Conservation (phyloP, 495 filamentous ascomycete species). For the Hypoxylon lenormandii region DNA sequence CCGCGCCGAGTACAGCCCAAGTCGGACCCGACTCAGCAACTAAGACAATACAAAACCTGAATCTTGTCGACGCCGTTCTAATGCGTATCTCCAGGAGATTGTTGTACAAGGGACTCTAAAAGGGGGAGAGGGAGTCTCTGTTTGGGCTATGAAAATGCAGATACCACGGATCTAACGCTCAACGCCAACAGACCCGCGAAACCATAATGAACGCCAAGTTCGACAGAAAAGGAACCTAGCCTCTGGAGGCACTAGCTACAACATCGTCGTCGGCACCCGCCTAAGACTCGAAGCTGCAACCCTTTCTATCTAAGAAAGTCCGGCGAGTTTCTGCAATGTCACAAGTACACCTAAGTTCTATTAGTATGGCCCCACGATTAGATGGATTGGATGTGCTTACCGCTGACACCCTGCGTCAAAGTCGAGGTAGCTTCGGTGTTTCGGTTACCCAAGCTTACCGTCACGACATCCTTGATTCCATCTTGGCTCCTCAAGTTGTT, state of each 20-base stretch:
- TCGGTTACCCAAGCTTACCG: slow-evolving; percentile 82
- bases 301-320: slow-evolving; percentile 46
- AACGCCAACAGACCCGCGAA: slow-evolving; percentile 11
- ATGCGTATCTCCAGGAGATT: slow-evolving; percentile 30
- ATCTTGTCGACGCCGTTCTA: slow-evolving; percentile 36
- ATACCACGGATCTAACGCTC: slow-evolving; percentile 28
- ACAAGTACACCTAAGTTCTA: slow-evolving; percentile 57
- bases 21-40: background rate
- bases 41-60: slow-evolving; percentile 9
- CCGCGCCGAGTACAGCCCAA: slow-evolving; percentile 24
- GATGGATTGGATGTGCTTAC: slow-evolving; percentile 60
- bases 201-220: slow-evolving; percentile 22
- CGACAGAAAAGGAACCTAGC: slow-evolving; percentile 6
- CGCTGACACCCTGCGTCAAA: slow-evolving; percentile 88
- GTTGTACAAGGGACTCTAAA: slow-evolving; percentile 25
- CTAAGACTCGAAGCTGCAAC: slow-evolving; percentile 12
- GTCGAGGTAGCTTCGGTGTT: slow-evolving; percentile 89
- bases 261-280: slow-evolving; percentile 10
- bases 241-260: slow-evolving; percentile 14
- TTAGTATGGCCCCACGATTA: slow-evolving; percentile 22
- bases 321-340: slow-evolving; percentile 61
- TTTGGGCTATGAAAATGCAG: slow-evolving; percentile 36
- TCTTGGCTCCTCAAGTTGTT: slow-evolving; percentile 72
- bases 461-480: slow-evolving; percentile 74
- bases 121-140: slow-evolving; percentile 29